Base-by-base conservation (phyloP, 805 yeast species). In the Monosporozyma aquatica region DNA sequence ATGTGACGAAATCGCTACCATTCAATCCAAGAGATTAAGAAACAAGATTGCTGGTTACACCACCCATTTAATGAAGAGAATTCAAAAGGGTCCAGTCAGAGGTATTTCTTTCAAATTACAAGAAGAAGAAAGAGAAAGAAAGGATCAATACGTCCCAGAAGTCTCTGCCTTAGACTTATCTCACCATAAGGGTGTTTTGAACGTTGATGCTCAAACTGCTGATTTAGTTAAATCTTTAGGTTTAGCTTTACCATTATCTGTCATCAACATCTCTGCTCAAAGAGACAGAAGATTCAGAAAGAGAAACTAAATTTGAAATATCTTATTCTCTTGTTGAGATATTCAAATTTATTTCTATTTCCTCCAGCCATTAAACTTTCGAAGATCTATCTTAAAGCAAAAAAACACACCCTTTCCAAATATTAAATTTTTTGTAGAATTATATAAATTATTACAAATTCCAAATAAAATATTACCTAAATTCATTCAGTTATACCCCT, bases 1-100 rank as follows among this genome's bases (percentile, higher is more conserved):
- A 71, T 83, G 96, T 65, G 83, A 87, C 66, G 96, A 94, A 75
- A 89, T 92, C 65, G 98, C 99, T 61, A 89, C 85, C 72, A 94
- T 92, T 70, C 97, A 90, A 74, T 87, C 98, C 67, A 92, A 92
- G 84, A 87, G 99, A 78, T 84, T 92, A 74, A 92, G 99, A 81
- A 92, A 92, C 92, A 92, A 92, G 87, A 94, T 92, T 67, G 98
- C 99, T 71, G 99, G 99, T 73, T 92, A 90, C 95, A 92, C 98
- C 75, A 92, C 98, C 68, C 99, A 92, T 76, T 82, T 92, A 74
- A 94, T 92, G 98, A 92, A 87, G 82, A 89, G 99, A 80, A 92
- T 92, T 70, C 97, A 94, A 78, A 92, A 90, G 82, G 99, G 99
- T 71, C 99, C 99, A 79, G 99, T 92, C 66, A 89, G 97, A 82